Conservation (phyloP, 306 rosid species). For the Hippophae gyantsensis region DNA sequence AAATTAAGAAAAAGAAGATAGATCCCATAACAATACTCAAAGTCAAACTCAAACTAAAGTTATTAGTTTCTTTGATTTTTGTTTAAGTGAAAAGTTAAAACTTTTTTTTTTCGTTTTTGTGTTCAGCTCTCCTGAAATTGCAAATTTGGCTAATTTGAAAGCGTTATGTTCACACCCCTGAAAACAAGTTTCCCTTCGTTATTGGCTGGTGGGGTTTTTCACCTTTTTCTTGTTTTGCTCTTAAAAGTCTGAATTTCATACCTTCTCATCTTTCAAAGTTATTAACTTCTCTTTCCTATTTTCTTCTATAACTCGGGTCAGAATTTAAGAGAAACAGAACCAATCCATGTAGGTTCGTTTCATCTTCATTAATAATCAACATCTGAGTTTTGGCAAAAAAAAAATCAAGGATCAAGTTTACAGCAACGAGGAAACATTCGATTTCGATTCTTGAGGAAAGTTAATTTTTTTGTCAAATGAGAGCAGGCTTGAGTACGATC, state of each 20-base stretch:
- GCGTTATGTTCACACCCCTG: constrained; percentile 14
- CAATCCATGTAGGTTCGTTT: too few relatives aligned
- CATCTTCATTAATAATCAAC: too few relatives aligned
- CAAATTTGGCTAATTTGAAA: constrained; percentile 50
- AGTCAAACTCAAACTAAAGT: constrained; percentile 8
- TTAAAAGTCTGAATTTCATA: background rate
- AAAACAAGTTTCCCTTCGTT: too few relatives aligned
- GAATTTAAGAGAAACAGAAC: too few relatives aligned
- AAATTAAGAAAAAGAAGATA: background rate
- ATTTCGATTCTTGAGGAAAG: too few relatives aligned
- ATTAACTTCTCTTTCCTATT: too few relatives aligned
- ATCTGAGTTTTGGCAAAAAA: too few relatives aligned
- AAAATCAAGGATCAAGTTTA: too few relatives aligned
- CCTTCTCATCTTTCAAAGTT: too few relatives aligned
- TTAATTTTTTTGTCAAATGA: constrained; percentile 42
- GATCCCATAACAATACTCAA: constrained; percentile 19
- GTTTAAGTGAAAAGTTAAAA: constrained; percentile 36
- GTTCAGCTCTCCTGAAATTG: constrained; percentile 34
- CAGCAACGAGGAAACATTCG: too few relatives aligned
- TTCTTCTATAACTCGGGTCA: too few relatives aligned
- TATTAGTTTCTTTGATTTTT: constrained; percentile 32
- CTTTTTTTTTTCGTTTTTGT: constrained; percentile 14
- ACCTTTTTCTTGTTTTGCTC: background rate
- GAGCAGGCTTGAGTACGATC: constrained; percentile 93
- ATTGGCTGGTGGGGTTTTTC: too few relatives aligned